Conservation (phyloP, 2,329 filamentous ascomycete genomes). For the Trichophyton equinum region DNA sequence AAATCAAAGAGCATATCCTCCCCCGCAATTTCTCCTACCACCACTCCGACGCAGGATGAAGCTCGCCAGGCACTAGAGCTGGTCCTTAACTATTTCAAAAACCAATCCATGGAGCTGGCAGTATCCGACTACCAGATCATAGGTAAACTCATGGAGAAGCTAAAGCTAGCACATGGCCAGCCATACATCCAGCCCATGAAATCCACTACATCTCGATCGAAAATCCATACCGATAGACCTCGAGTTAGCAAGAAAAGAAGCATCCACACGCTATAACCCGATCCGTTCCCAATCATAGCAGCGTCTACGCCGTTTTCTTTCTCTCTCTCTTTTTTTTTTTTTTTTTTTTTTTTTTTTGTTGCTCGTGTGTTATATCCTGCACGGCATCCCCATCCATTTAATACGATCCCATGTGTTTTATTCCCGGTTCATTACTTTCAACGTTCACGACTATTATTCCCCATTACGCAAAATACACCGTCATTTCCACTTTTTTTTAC, state of each 20-base stretch:
- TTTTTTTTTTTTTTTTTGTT: not conserved
- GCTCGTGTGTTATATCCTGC: slow-evolving; percentile 1
- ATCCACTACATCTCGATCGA: slow-evolving; percentile 30
- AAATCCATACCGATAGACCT: slow-evolving; percentile 31
- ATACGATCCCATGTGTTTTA: not conserved
- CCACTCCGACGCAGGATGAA: slow-evolving; percentile 70
- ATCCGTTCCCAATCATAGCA: not conserved
- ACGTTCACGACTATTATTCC: not conserved
- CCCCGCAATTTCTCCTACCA: slow-evolving; percentile 44
- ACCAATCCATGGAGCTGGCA: slow-evolving; percentile 54
- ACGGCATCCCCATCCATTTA: slow-evolving; percentile 3
- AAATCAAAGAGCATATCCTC: slow-evolving; percentile 30
- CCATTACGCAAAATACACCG: not conserved
- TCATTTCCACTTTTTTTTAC: not conserved
- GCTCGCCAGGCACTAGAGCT: slow-evolving; percentile 70
- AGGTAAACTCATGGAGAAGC: slow-evolving; percentile 72
- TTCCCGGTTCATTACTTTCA: not conserved
- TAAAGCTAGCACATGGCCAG: slow-evolving; percentile 52
- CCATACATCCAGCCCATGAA: slow-evolving; percentile 20
- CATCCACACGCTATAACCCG: slow-evolving; percentile 28
- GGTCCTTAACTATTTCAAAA: slow-evolving; percentile 68
- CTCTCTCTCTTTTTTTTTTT: not conserved
- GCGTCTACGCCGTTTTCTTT: not conserved
- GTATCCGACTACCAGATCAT: slow-evolving; percentile 71
- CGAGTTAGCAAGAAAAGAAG: slow-evolving; percentile 36